Percentiles rank a stretch among this genome's conserved stretches.
Evolutionary conservation across 352 stramenopile species (phyloP).

Genomic region (Phytophthora uliginosa): DNA sequence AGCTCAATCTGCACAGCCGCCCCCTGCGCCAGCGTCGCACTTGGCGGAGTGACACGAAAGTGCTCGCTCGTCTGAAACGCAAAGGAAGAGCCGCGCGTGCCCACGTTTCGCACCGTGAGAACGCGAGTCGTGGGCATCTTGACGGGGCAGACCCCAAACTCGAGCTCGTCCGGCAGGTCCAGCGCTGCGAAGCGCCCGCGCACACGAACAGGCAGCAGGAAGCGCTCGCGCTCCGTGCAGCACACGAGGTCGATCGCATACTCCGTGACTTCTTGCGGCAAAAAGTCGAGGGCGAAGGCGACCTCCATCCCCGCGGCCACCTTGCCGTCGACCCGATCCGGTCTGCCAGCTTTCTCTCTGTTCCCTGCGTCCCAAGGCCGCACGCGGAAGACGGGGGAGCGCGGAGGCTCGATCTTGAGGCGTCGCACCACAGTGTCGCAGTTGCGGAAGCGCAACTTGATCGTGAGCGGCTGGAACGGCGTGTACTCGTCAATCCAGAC

Average conservation of each 20-base stretch:
- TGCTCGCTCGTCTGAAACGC: conserved; percentile 67
- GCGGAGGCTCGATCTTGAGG: conserved; percentile 89
- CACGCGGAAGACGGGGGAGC: conserved; percentile 93
- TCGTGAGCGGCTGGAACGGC: conserved; percentile 83
- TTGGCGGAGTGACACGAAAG: conserved; percentile 74
- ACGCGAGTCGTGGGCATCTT: conserved; percentile 85
- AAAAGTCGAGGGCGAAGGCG: conserved; percentile 92
- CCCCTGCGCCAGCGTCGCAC: conserved; percentile 71
- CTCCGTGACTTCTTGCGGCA: conserved; percentile 90
- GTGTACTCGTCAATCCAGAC: conserved; percentile 96
- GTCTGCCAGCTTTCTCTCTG: conserved; percentile 14
- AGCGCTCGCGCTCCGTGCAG: conserved; percentile 96
- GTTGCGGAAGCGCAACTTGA: conserved; percentile 94
- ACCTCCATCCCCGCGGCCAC: conserved; percentile 96
- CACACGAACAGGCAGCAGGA: conserved; percentile 92
- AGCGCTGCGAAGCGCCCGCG: conserved; percentile 87
- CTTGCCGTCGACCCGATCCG: conserved; percentile 70
- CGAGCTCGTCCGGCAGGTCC: conserved; percentile 92
- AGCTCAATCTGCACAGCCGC: conserved; percentile 87
- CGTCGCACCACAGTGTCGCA: conserved; percentile 91
- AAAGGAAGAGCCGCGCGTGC: conserved; percentile 82
- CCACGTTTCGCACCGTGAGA: conserved; percentile 93
- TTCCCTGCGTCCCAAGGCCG: conserved; percentile 21
- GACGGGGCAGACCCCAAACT: conserved; percentile 89
- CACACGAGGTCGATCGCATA: conserved; percentile 94